Evolutionary conservation across 768 basidiomycete species (phyloP), one percentile per base, ranked within the genome.

Genomic region (Suillus paluster): DNA sequence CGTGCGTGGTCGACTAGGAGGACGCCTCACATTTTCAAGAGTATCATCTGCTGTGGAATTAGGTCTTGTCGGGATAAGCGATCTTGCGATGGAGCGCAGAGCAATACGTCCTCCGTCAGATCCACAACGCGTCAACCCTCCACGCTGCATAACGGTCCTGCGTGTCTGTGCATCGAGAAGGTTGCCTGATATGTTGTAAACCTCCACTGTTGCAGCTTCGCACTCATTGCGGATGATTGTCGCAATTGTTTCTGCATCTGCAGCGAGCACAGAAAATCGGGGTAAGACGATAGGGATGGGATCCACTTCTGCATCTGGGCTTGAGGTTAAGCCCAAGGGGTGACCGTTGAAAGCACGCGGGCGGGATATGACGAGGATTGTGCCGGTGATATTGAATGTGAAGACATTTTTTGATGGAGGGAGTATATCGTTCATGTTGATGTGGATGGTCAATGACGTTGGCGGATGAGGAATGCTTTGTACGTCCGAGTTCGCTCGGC

Each of bases 361-460:
- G 55, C 80, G 80, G 49, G 88, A 78, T 6, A 80, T 81, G 36
- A 94, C 74, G 4, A 92, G 77, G 48, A 93, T 78, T 8, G 82
- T 86, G 7, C 91, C 91, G 12, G 81, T 80, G 50, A 93, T 83
- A 12, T 78, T 82, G 73, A 93, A 91, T 6, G 81, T 82, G 67
- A 94, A 88, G 17, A 78, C 67, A 62, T 86, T 87, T 73, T 87
- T 89, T 33, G 81, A 76, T 10, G 90, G 85, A 3, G 86, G 83
- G 27, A 86, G 79, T 8, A 93, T 78, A 45, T 93, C 90, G 66
- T 91, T 90, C 80, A 93, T 91, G 69, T 93, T 92, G 62, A 94
- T 66, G 70, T 92, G 91, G 49, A 94, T 80, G 3, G 90, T 87
- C 15, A 80, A 75, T 21, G 81, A 82, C 1, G 91, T 91, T 12